These are phyloP conservation scores for Populus hybrid DNA, from an alignment of 441 rosid species.

Conservation along the genomic window DNA sequence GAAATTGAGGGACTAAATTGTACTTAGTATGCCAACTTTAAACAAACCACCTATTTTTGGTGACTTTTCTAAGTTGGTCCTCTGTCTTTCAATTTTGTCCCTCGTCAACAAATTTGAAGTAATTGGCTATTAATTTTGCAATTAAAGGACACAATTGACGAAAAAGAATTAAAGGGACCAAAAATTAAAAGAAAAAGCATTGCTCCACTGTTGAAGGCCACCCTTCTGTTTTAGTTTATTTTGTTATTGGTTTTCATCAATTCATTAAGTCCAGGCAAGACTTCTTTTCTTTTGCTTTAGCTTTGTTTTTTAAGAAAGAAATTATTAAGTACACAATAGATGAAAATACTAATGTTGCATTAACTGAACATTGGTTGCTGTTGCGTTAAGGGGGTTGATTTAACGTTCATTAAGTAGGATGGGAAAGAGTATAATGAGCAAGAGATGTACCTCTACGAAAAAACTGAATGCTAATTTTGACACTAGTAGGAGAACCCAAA, in stretches of 20 bases:
- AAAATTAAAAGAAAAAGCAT: background rate
- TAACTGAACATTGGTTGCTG: background rate
- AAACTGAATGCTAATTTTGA: constrained; percentile 97
- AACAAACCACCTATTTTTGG: no score
- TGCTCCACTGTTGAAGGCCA: background rate
- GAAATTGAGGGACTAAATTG: background rate
- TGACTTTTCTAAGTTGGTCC: background rate
- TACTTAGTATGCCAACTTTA: background rate
- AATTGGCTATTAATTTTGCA: background rate
- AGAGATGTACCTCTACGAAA: constrained; percentile 75
- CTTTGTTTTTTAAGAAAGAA: background rate
- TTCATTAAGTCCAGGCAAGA: background rate
- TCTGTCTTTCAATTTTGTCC: no score
- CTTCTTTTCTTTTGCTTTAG: background rate
- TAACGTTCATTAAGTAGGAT: background rate
- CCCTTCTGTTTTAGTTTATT: no score
- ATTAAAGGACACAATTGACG: background rate
- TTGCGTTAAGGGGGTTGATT: background rate
- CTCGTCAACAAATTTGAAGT: background rate
- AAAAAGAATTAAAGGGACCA: no score
- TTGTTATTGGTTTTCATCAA: background rate
- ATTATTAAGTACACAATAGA: background rate
- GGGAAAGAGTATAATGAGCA: background rate
- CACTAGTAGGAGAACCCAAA: constrained; percentile 84
- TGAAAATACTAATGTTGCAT: background rate